Evolutionary conservation across 345 rosid genomes (phyloP).

Genomic region (Brassica rapa): DNA sequence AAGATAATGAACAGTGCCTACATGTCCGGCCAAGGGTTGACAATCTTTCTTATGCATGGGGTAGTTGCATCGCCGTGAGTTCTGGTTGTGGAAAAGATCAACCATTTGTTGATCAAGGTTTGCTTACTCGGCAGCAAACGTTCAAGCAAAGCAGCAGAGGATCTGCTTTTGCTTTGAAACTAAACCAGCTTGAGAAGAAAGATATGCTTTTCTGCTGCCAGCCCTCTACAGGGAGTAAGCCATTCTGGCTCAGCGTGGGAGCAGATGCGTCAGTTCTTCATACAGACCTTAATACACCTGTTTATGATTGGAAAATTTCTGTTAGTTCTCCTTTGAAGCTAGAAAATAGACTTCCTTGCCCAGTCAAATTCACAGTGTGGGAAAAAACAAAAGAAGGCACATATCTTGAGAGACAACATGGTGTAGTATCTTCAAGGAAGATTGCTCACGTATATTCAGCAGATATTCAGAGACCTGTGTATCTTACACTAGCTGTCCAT

Average conservation of each 20-base stretch:
- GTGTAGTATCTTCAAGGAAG: constrained; percentile 62
- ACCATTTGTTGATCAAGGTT: constrained; percentile 65
- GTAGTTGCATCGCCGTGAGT: constrained; percentile 56
- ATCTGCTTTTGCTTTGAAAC: constrained; percentile 54
- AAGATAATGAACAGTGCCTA: constrained; percentile 64
- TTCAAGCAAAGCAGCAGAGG: constrained; percentile 60
- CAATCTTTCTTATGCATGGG: constrained; percentile 69
- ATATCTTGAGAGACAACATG: constrained; percentile 63
- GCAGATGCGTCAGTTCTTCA: constrained; percentile 89
- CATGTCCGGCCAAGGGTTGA: constrained; percentile 73
- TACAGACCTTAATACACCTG: constrained; percentile 88
- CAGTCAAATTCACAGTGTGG: constrained; percentile 85
- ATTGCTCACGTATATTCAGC: constrained; percentile 68
- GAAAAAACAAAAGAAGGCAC: constrained; percentile 80
- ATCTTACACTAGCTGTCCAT: constrained; percentile 70
- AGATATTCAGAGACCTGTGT: constrained; percentile 71
- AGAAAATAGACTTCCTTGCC: constrained; percentile 94
- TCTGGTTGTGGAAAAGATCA: constrained; percentile 73
- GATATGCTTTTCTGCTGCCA: constrained; percentile 74
- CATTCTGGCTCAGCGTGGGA: constrained; percentile 85
- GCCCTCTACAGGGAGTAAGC: constrained; percentile 58
- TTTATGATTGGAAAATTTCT: constrained; percentile 95
- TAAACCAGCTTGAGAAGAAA: constrained; percentile 89
- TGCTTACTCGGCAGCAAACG: constrained; percentile 60
- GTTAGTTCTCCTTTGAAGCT: constrained; percentile 83